A percentile compares a stretch with the other conserved stretches of the same genome.
Evolutionary conservation across 129 eudicot species (phyloP).

Genomic region (Chrysanthemum makinoi): DNA sequence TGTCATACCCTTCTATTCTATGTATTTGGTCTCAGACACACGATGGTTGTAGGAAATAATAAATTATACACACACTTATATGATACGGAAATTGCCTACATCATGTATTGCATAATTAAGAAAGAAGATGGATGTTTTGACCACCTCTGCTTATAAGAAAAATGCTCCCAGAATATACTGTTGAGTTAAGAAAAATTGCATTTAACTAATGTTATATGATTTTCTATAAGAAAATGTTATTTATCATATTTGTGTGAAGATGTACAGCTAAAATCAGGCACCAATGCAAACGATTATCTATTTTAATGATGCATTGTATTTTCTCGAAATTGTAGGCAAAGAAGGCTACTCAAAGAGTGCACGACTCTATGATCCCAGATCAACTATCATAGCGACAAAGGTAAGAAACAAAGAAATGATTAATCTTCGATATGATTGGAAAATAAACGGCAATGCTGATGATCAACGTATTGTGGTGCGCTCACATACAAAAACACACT

Average conservation of each 20-base stretch:
- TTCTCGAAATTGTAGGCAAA: conserved; percentile 43
- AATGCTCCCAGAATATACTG: too few species aligned
- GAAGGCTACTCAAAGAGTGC: conserved; percentile 54
- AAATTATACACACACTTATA: background rate
- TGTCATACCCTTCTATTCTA: background rate
- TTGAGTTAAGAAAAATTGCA: too few species aligned
- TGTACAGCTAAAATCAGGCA: too few species aligned
- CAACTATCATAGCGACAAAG: conserved; percentile 32
- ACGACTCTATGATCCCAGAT: conserved; percentile 30
- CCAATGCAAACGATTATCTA: background rate
- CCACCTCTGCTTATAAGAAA: too few species aligned
- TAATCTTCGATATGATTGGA: too few species aligned
- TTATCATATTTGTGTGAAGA: too few species aligned
- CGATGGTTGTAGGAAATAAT: background rate
- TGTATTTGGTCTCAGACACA: background rate
- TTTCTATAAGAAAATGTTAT: too few species aligned
- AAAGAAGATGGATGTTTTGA: background rate
- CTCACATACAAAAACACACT: too few species aligned
- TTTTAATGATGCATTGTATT: background rate
- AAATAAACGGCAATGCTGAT: too few species aligned
- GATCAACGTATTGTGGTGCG: too few species aligned
- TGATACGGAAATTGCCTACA: background rate
- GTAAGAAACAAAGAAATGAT: conserved; percentile 4
- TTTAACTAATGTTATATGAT: too few species aligned
- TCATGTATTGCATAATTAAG: background rate